Conservation (phyloP, 805 yeast species). For the Metschnikowia gruessii region DNA sequence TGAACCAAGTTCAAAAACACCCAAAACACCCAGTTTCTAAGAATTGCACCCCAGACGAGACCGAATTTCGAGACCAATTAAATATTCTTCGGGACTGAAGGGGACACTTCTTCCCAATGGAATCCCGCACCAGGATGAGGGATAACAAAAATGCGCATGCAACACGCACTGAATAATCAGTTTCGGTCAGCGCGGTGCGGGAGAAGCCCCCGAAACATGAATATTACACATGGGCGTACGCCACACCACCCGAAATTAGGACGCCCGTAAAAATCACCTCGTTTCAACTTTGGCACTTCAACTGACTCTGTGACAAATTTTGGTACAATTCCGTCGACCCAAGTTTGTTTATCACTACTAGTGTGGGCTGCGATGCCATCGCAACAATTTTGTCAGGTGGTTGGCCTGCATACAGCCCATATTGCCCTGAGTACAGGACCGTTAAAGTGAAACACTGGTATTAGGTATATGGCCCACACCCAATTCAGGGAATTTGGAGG, state of each 20-base stretch:
- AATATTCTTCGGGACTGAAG: no score
- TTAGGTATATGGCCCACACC: background rate
- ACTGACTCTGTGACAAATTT: constrained; percentile 1
- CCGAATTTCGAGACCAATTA: no score
- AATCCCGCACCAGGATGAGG: constrained; percentile 1
- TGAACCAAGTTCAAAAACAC: no score
- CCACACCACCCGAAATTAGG: background rate
- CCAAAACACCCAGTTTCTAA: no score
- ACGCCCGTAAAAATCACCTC: background rate
- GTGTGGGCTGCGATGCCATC: background rate
- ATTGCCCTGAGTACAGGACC: constrained; percentile 1
- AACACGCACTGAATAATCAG: background rate
- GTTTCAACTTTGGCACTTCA: constrained; percentile 2
- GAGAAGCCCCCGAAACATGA: background rate
- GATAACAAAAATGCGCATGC: background rate
- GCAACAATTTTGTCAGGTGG: background rate
- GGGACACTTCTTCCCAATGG: background rate
- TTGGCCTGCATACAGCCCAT: background rate
- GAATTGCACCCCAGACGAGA: no score
- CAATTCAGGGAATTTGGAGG: constrained; percentile 1
- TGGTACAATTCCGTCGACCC: constrained; percentile 11
- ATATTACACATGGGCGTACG: background rate
- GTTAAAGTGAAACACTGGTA: constrained; percentile 2
- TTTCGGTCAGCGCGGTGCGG: background rate
- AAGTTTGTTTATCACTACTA: background rate